Evolutionary conservation across 768 basidiomycete species (phyloP).

Genomic region (Phylloporus sp.): DNA sequence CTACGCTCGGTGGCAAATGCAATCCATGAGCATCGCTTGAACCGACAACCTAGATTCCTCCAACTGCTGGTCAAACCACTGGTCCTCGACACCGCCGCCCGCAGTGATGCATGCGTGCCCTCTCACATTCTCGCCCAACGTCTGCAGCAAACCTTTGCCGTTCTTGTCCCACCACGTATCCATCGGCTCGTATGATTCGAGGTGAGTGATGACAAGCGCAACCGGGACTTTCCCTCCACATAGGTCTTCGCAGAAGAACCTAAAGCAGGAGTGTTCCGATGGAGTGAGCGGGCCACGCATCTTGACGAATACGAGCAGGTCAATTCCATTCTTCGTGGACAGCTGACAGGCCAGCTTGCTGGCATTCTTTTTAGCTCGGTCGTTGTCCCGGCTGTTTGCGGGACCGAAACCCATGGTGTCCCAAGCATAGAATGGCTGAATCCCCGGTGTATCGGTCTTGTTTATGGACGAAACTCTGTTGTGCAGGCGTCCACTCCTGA

Average conservation of each 20-base stretch:
- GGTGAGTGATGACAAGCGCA: slow-evolving; percentile 36
- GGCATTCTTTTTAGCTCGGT: too few relatives aligned
- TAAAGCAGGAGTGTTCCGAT: slow-evolving; percentile 33
- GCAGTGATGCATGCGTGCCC: slow-evolving; percentile 32
- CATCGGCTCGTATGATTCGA: slow-evolving; percentile 33
- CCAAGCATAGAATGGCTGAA: too few relatives aligned
- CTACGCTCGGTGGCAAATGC: too few relatives aligned
- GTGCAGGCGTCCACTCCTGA: not conserved
- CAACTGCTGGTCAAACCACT: too few relatives aligned
- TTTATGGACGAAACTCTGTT: not conserved
- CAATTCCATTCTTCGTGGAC: slow-evolving; percentile 28
- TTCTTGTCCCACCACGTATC: slow-evolving; percentile 34
- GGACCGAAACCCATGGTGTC: too few relatives aligned
- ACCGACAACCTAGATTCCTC: too few relatives aligned
- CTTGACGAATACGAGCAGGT: slow-evolving; percentile 38
- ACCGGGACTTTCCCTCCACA: slow-evolving; percentile 36
- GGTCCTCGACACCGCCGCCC: too few relatives aligned
- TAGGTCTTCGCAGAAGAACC: slow-evolving; percentile 35
- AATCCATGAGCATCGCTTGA: too few relatives aligned
- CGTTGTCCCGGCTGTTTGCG: too few relatives aligned
- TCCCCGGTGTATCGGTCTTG: too few relatives aligned
- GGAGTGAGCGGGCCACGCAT: slow-evolving; percentile 35
- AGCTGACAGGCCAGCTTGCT: slow-evolving; percentile 29
- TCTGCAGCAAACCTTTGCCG: slow-evolving; percentile 18
- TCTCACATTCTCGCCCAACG: slow-evolving; percentile 19